Conservation (phyloP, 257 asterid species). For the Salvia hispanica region DNA sequence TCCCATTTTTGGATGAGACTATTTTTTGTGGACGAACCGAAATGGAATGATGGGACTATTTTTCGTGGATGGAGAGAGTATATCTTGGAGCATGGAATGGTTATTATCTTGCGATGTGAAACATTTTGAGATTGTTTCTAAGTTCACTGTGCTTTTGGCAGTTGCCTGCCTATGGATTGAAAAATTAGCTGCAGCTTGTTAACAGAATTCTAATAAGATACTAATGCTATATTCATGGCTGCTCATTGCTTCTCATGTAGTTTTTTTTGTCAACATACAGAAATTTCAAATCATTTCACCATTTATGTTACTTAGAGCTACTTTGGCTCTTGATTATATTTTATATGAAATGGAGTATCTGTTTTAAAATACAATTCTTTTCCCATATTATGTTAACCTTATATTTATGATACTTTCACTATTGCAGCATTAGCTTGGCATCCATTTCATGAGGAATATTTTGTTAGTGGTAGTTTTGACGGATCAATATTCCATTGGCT, state of each 20-base stretch:
- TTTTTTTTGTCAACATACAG: background rate
- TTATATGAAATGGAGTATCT: no score
- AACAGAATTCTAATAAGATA: constrained; percentile 14
- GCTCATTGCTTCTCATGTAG: constrained; percentile 11
- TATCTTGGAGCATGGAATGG: background rate
- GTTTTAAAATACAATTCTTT: background rate
- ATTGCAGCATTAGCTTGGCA: constrained; percentile 95
- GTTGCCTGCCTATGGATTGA: constrained; percentile 11
- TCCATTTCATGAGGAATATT: constrained; percentile 97
- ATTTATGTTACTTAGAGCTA: constrained; percentile 4
- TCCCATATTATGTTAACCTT: constrained; percentile 12
- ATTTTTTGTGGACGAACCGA: no score
- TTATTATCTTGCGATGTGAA: constrained; percentile 2
- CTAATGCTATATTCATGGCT: background rate
- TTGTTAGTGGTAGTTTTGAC: constrained; percentile 96
- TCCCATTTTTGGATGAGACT: no score
- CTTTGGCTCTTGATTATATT: background rate
- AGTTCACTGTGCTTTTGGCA: background rate
- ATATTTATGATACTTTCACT: constrained; percentile 25
- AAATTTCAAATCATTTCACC: background rate
- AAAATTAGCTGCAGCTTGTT: constrained; percentile 20
- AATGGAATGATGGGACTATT: no score
- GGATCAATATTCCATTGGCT: constrained; percentile 99
- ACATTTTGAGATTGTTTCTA: background rate
- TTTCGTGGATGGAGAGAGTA: no score